phyloP scores from a whole-genome alignment of 75 land plant species.

The Chamaecyparis obtusa region DNA sequence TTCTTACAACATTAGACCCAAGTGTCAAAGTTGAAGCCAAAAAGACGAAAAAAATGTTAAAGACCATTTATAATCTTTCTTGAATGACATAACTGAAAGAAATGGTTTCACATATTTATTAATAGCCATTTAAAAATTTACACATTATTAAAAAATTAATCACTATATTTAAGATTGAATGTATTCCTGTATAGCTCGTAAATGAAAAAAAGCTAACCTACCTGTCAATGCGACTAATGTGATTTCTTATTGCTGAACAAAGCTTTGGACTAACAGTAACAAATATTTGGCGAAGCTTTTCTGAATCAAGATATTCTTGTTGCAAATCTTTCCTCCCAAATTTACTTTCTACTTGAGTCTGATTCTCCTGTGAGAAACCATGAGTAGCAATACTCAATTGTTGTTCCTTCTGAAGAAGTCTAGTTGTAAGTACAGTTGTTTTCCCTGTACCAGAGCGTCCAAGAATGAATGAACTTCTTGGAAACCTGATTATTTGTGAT shows the following conservation, averaged over 20 bases:
- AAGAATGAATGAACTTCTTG: conserved; percentile 48
- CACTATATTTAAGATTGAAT: background rate
- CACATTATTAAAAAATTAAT: background rate
- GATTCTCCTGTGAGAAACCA: conserved; percentile 14
- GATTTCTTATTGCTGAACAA: conserved; percentile 60
- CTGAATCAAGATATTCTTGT: background rate
- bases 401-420: conserved; percentile 54
- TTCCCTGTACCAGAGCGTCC: conserved; percentile 87
- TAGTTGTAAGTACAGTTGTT: conserved; percentile 66
- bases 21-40: background rate
- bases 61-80: background rate
- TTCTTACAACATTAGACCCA: background rate
- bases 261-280: conserved; percentile 69
- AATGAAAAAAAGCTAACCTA: background rate
- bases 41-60: background rate
- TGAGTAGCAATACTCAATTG: conserved; percentile 16
- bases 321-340: background rate
- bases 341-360: background rate
- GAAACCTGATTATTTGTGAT: conserved; percentile 35
- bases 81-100: background rate
- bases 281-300: conserved; percentile 42
- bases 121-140: background rate
- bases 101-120: background rate
- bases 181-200: too few relatives aligned
- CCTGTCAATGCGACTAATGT: conserved; percentile 46